Conservation (phyloP, 169 alveolate genomes). For the Toxoplasma gondii region DNA sequence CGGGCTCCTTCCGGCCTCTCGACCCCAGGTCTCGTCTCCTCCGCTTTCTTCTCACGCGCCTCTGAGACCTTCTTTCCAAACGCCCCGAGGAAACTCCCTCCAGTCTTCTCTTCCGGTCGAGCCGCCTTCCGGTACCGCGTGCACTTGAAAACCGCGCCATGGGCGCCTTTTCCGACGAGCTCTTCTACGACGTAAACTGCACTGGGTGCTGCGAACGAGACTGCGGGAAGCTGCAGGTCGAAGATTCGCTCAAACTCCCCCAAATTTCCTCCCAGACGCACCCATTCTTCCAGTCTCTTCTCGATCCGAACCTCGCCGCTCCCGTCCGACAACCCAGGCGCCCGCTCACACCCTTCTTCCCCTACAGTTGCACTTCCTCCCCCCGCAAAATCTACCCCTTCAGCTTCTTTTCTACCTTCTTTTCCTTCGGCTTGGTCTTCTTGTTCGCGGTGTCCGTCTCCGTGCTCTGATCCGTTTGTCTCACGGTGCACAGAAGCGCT, state of each 20-base stretch:
- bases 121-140: slow-evolving; percentile 43
- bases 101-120: neutral
- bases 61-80: neutral
- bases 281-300: neutral
- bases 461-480: neutral
- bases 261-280: neutral
- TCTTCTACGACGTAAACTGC: slow-evolving; percentile 41
- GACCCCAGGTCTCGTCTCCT: neutral
- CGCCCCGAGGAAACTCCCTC: neutral
- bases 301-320: neutral
- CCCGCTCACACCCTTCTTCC: neutral
- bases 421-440: too few relatives aligned
- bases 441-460: neutral
- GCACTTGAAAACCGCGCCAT: slow-evolving; percentile 57
- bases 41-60: slow-evolving; percentile 25
- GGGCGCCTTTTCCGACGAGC: slow-evolving; percentile 64
- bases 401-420: neutral
- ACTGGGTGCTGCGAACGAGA: slow-evolving; percentile 30
- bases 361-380: neutral
- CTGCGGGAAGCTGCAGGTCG: neutral
- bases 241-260: neutral
- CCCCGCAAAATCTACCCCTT: slow-evolving; percentile 3
- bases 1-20: neutral
- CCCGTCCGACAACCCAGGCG: neutral
- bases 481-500: neutral